Conservation (phyloP, 208 protist species). For the Acanthamoeba triangularis region DNA sequence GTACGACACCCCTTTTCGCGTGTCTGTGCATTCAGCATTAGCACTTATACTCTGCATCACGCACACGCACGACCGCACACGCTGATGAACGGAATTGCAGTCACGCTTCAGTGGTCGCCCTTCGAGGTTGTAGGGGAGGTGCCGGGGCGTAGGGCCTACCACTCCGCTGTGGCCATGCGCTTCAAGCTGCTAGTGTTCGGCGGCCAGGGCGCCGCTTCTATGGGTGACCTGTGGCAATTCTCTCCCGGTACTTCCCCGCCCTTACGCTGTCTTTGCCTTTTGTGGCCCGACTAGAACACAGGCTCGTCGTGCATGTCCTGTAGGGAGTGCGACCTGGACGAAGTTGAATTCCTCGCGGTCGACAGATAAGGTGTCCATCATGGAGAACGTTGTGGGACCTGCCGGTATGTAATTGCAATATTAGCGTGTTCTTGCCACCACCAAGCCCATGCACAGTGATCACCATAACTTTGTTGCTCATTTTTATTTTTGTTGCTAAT, state of each 20-base stretch:
- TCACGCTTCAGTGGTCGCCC: constrained; percentile 55
- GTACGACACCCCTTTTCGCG: background rate
- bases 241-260: constrained; percentile 28
- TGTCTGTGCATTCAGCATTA: background rate
- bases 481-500: background rate
- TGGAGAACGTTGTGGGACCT: constrained; percentile 60
- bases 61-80: background rate
- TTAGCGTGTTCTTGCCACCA: too few species aligned
- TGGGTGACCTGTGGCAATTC: constrained; percentile 70
- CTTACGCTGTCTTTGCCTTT: background rate
- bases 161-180: constrained; percentile 61
- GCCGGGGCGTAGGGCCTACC: constrained; percentile 63
- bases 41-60: background rate
- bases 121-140: background rate
- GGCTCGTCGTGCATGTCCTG: background rate
- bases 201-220: constrained; percentile 48
- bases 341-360: constrained; percentile 32
- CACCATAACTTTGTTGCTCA: too few species aligned
- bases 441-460: too few species aligned
- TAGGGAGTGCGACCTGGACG: constrained; percentile 33
- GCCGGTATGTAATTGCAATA: background rate
- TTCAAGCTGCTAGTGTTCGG: constrained; percentile 73
- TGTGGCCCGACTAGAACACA: background rate
- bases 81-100: background rate
- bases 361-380: constrained; percentile 44